Evolutionary conservation across 306 rosid genomes (phyloP).

Genomic region (Cercis canadensis): DNA sequence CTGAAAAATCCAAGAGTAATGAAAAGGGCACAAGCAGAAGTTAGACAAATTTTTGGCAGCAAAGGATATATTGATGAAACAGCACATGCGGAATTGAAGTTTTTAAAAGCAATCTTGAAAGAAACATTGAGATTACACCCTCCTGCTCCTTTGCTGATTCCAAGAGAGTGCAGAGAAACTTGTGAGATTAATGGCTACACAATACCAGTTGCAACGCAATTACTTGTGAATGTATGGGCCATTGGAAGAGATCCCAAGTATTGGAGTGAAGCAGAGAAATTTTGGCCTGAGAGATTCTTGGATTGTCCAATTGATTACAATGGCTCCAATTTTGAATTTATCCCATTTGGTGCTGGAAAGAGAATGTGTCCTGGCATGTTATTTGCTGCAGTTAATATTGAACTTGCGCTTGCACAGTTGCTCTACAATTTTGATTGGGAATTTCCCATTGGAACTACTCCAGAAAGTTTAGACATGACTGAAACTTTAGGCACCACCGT

Average conservation of each 20-base stretch:
- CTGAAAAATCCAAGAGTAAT: conserved; percentile 41
- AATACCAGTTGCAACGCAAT: conserved; percentile 28
- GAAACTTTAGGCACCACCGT: conserved; percentile 17
- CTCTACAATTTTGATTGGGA: conserved; percentile 43
- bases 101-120: conserved; percentile 28
- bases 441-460: conserved; percentile 36
- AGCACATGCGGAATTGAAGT: conserved; percentile 26
- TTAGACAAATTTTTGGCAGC: conserved; percentile 23
- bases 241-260: conserved; percentile 31
- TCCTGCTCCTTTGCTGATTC: conserved; percentile 30
- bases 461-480: conserved; percentile 31
- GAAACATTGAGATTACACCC: conserved; percentile 45
- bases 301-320: conserved; percentile 28
- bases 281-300: conserved; percentile 40
- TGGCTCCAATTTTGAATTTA: conserved; percentile 26
- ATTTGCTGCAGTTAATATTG: conserved; percentile 16
- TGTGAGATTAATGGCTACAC: conserved; percentile 39
- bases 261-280: conserved; percentile 39
- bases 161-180: conserved; percentile 38
- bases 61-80: conserved; percentile 24
- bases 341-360: conserved; percentile 37
- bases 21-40: conserved; percentile 41
- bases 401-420: too few species aligned
- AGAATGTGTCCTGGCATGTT: conserved; percentile 36
- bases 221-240: conserved; percentile 33